These are phyloP conservation scores for Fusarium multiceps DNA, from an alignment of 2,329 filamentous ascomycete species.

Conservation along the genomic window DNA sequence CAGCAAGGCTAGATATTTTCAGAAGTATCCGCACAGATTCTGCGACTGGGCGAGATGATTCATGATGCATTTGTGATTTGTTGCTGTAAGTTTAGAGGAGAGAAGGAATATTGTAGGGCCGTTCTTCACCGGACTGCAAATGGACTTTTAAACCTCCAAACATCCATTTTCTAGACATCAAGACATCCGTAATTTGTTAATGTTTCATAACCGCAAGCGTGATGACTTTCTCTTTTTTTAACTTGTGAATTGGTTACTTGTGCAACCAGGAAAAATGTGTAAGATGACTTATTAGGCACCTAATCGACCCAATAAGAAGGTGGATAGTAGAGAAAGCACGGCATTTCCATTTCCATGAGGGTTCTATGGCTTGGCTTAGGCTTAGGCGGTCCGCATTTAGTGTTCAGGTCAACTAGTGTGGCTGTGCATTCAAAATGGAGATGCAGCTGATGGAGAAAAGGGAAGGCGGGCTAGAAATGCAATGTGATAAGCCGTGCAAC, in stretches of 20 bases:
- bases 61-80: background rate
- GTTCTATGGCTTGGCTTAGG: constrained; percentile 1
- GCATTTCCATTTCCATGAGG: background rate
- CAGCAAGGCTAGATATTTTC: background rate
- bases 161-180: background rate
- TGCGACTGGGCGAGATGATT: background rate
- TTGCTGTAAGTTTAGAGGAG: background rate
- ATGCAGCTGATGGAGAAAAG: constrained; percentile 29
- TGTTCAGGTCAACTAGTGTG: constrained; percentile 37
- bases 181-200: background rate
- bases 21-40: background rate
- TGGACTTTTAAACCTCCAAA: background rate
- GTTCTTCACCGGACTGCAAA: background rate
- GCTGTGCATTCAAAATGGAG: constrained; percentile 33
- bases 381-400: constrained; percentile 5
- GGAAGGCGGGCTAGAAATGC: constrained; percentile 16
- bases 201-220: background rate
- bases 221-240: background rate
- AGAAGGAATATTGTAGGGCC: constrained; percentile 12
- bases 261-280: background rate
- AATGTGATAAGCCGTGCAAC: background rate
- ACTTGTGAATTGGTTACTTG: background rate
- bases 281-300: background rate
- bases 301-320: constrained; percentile 7
- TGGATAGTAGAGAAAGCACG: background rate